These are phyloP conservation scores for Saccharomyces hybrid DNA, from an alignment of 1,139 yeast genomes.

Conservation along the genomic window DNA sequence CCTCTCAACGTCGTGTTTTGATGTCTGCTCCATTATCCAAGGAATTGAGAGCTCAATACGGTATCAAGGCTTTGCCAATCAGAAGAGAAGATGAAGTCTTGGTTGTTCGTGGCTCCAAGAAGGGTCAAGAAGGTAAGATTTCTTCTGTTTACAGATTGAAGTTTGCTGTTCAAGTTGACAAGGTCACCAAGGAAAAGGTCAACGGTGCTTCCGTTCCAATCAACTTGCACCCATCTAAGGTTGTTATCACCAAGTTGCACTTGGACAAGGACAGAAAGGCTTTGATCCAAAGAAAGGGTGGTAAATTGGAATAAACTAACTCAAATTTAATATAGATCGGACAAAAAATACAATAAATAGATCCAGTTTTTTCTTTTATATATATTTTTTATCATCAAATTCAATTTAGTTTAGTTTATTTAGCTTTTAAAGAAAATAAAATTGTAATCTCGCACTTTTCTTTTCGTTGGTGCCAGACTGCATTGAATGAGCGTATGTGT, in stretches of 20 bases:
- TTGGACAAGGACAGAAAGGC: constrained; percentile 99
- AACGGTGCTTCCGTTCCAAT: constrained; percentile 97
- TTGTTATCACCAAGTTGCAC: constrained; percentile 96
- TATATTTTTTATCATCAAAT: not conserved
- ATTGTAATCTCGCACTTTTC: not conserved
- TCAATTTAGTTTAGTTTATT: not conserved
- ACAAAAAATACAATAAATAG: not conserved
- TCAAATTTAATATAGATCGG: not conserved
- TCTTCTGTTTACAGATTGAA: constrained; percentile 98
- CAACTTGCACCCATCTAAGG: constrained; percentile 97
- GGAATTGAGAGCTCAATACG: constrained; percentile 97
- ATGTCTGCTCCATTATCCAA: constrained; percentile 98
- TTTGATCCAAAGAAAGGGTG: constrained; percentile 90
- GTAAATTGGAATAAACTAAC: constrained; percentile 55
- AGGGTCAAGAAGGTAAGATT: constrained; percentile 99
- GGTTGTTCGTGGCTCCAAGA: constrained; percentile 97
- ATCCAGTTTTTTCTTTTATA: not conserved
- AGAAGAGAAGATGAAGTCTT: constrained; percentile 96
- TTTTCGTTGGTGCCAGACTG: not conserved
- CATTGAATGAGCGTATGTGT: not conserved
- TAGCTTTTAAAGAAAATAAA: not conserved
- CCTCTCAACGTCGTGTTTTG: constrained; percentile 89
- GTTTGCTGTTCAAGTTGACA: constrained; percentile 93
- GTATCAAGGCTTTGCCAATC: constrained; percentile 92
- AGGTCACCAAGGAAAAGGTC: constrained; percentile 95